A percentile compares a stretch with the other conserved stretches of the same genome.
Evolutionary conservation across 257 asterid genomes (phyloP).

Genomic region (Gardenia jasminoides): DNA sequence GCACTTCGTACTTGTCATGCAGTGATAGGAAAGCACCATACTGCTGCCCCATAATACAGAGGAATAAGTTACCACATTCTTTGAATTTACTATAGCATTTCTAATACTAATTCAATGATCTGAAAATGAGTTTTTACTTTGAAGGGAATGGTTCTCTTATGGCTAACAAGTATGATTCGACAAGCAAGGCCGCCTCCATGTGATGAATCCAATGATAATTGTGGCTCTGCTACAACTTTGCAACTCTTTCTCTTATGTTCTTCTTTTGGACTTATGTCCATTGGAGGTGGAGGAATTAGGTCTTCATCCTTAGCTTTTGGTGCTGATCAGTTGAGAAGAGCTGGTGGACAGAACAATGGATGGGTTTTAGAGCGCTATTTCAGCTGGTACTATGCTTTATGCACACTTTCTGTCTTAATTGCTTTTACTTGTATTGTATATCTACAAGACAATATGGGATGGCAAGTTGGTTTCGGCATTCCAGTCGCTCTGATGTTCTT

Average conservation of each 20-base stretch:
- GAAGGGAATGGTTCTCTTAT: conserved; percentile 61
- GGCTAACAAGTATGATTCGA: conserved; percentile 61
- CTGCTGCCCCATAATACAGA: background rate
- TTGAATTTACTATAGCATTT: background rate
- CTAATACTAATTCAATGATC: background rate
- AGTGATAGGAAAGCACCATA: background rate
- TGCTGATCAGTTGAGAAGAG: conserved; percentile 52
- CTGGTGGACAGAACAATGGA: conserved; percentile 13
- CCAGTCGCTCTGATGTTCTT: background rate
- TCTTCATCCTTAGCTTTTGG: conserved; percentile 70
- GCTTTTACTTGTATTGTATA: conserved; percentile 38
- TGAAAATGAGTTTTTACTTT: background rate
- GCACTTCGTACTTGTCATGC: background rate
- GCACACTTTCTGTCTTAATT: conserved; percentile 38
- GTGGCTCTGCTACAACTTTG: conserved; percentile 35
- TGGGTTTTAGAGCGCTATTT: conserved; percentile 41
- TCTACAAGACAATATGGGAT: conserved; percentile 70
- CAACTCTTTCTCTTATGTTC: conserved; percentile 45
- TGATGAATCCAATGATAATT: conserved; percentile 20
- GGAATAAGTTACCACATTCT: background rate
- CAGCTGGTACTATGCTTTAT: conserved; percentile 64
- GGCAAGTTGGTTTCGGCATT: conserved; percentile 68
- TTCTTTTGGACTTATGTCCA: conserved; percentile 53
- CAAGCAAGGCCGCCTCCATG: conserved; percentile 63
- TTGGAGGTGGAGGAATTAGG: conserved; percentile 68